Percentiles rank a stretch among this genome's conserved stretches.
These are phyloP conservation scores for Globisporangium camurandrum DNA, from an alignment of 352 stramenopile genomes.

Conservation along the genomic window DNA sequence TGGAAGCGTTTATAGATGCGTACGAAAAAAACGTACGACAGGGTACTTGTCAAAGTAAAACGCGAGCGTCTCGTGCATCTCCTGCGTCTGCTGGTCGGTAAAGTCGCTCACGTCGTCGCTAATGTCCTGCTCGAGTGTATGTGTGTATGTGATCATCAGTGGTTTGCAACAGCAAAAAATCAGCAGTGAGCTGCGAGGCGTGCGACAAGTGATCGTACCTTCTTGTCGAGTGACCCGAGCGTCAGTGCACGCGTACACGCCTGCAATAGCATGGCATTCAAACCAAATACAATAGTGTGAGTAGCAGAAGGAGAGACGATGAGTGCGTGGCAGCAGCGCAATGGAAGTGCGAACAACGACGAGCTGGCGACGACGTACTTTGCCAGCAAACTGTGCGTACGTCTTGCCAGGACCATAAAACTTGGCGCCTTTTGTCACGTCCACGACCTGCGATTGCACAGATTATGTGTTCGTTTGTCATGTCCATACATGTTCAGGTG, in stretches of 20 bases:
- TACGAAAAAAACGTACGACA: conserved; percentile 46
- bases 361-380: conserved; percentile 23
- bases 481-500: background rate
- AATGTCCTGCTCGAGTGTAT: conserved; percentile 34
- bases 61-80: conserved; percentile 54
- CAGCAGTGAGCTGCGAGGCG: background rate
- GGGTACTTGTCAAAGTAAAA: conserved; percentile 86
- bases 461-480: background rate
- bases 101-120: conserved; percentile 68
- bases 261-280: conserved; percentile 8
- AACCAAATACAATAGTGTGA: background rate
- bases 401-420: conserved; percentile 70
- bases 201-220: conserved; percentile 22
- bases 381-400: conserved; percentile 73
- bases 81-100: conserved; percentile 42
- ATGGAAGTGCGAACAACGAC: background rate
- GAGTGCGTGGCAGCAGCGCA: background rate
- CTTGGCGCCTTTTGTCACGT: conserved; percentile 60
- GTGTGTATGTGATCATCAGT: too few relatives aligned
- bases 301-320: background rate
- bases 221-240: conserved; percentile 60
- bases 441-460: too few relatives aligned
- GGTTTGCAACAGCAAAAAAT: too few relatives aligned
- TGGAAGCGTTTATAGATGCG: too few relatives aligned
- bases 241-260: conserved; percentile 68